Evolutionary conservation across 2,329 filamentous ascomycete species (phyloP), one percentile per base, ranked within the genome.

Genomic region (Paraphoma sp.): DNA sequence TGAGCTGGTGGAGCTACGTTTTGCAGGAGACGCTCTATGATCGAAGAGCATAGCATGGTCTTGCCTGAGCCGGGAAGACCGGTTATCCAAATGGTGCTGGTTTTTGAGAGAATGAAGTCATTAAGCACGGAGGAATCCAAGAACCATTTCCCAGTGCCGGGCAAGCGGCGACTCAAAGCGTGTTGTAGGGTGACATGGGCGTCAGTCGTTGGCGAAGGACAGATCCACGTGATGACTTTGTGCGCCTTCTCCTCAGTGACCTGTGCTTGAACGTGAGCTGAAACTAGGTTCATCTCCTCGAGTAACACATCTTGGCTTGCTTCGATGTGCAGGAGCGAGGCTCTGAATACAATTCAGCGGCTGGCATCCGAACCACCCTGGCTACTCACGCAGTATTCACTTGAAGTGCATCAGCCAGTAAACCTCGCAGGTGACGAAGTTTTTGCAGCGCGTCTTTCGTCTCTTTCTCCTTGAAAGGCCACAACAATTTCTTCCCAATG

Each of bases 401-500:
- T n/a, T 3, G 3, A 11, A 38, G 10, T 3, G 33, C 33, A 38
- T 57, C 54, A 17, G 51, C 40, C 40, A 58, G 45, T 14, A 57
- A 18, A 1, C 48, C 50, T 8, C 55, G 31, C 28, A 58, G 31
- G 9, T 41, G 47, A 52, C 52, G 47, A 23, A 60, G 44, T 6
- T 48, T 14, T 28, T 48, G 31, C 44, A 60, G 16, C 4, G 54
- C 42, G 3, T 55, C 54, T 48, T 60, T 60, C 18, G 54, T 60
- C 42, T 60, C 57, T n/a, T 51, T 57, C 45, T 57, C 57, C 41
- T 58, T 60, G 42, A 60, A 58, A 7, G 55, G 54, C 57, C 55
- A 60, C 10, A 58, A 29, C 31, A 60, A 5, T 11, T 48, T 45
- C 11, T 48, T 46, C 1, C 51, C 51, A 11, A 60, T 50, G 6